Percentiles rank a stretch among this genome's conserved stretches.
phyloP scores from a whole-genome alignment of 306 rosid genomes.

The Medicago lupulina region DNA sequence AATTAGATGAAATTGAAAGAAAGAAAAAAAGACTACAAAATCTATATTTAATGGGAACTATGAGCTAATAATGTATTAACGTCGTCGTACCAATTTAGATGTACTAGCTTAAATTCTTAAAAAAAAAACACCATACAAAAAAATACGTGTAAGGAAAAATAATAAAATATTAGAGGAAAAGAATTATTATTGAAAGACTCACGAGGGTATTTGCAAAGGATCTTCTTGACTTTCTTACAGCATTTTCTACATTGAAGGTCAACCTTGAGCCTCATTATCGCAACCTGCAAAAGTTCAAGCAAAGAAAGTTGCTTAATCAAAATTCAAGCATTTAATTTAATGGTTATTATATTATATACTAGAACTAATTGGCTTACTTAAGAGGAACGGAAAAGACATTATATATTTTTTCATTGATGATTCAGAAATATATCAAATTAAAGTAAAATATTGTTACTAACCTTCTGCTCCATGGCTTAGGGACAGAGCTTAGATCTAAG shows the following conservation, averaged over 20 bases:
- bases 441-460: background rate
- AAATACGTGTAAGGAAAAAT: background rate
- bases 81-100: background rate
- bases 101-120: no score
- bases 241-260: slow-evolving; percentile 71
- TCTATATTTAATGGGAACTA: background rate
- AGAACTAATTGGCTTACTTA: background rate
- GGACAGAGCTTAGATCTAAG: slow-evolving; percentile 28
- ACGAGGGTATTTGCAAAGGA: slow-evolving; percentile 72
- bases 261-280: slow-evolving; percentile 64
- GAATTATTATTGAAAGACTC: slow-evolving; percentile 40
- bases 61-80: slow-evolving; percentile 1
- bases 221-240: slow-evolving; percentile 68
- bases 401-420: no score
- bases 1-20: background rate
- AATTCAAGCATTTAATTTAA: background rate
- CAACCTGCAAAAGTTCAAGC: slow-evolving; percentile 20
- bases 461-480: slow-evolving; percentile 49
- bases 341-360: background rate
- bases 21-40: background rate
- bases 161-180: background rate
- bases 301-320: background rate
- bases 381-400: background rate
- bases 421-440: background rate
- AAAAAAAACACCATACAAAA: background rate